Evolutionary conservation across 176 grass and related monocot species (phyloP), one percentile per base, ranked within the genome.

Genomic region (Avena atlantica): DNA sequence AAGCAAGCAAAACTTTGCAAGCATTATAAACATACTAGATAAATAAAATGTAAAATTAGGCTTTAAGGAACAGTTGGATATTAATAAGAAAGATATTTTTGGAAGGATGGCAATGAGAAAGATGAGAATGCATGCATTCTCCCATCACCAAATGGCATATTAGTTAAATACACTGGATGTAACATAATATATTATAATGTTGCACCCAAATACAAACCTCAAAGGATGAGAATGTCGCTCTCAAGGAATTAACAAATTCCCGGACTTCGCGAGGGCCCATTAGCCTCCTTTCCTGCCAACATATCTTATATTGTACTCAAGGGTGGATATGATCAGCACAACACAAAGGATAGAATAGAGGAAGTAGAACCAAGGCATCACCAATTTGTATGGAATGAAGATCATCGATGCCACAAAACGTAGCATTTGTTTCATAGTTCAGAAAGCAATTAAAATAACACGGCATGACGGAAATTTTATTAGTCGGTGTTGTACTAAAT

Each of bases 241-340:
- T 88, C 88, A 99, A 90, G 74, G 97, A 87, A 85, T 96, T 96
- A 74, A 96, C 94, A 63, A 96, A 98, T 52, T 88, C 83, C 27
- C 71, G 79, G 7, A 93, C 94, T 91, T 98, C 94, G 8, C 0
- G 45, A 78, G 66, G 63, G 49, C 79, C 84, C 97, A 98, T 96
- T 82, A 89, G 76, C 85, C 77, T 96, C 76, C 97, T 84, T 91
- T 96, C 94, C 94, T 94, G 83, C 77, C 49, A 92, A 60, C 17
- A 63, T 27, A 52, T 20, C 19, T 25, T 14, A 48, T 17, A 77
- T 7, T 15, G 2, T 70, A 10, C 13, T 72, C 5, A 80, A 4
- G 36, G 14, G 50, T 88, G 17, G 2, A 77, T 58, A 69, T 68
- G 25, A 78, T 19, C 16, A 78, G 73, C 21, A 24, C 13, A 84